These are phyloP conservation scores for Tricholoma terreum DNA, from an alignment of 768 basidiomycete species.

Conservation along the genomic window DNA sequence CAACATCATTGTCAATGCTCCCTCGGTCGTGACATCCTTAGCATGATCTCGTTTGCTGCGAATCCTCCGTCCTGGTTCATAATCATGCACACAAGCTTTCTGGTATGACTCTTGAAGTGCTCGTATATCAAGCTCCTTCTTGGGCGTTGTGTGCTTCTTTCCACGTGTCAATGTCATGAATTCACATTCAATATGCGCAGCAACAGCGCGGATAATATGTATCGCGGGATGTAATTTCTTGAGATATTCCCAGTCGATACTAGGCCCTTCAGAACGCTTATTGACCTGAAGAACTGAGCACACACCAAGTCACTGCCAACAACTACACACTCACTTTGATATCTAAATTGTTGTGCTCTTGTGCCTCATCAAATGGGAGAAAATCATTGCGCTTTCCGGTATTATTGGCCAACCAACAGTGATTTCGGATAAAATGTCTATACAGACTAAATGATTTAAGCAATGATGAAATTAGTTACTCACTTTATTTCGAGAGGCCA, in stretches of 20 bases:
- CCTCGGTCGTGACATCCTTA: conserved; percentile 14
- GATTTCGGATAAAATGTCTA: neutral
- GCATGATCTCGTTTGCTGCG: conserved; percentile 9
- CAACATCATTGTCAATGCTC: conserved; percentile 8
- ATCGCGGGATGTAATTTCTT: conserved; percentile 32
- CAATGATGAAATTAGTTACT: neutral
- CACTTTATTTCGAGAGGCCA: neutral
- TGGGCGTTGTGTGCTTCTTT: conserved; percentile 21
- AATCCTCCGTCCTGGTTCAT: conserved; percentile 13
- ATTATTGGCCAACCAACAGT: neutral
- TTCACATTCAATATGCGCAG: conserved; percentile 23
- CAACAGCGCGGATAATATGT: conserved; percentile 21
- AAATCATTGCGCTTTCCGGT: neutral
- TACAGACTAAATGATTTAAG: neutral
- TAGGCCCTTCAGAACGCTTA: conserved; percentile 30
- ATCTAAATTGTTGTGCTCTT: neutral
- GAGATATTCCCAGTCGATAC: conserved; percentile 28
- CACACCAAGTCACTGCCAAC: no score
- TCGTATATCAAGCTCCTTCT: conserved; percentile 18
- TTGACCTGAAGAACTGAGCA: no score
- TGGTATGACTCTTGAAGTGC: conserved; percentile 17
- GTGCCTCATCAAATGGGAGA: neutral
- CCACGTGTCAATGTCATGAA: conserved; percentile 23
- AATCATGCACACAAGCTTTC: conserved; percentile 18
- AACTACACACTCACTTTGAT: neutral